A percentile compares a stretch with the other conserved stretches of the same genome.
phyloP scores from a whole-genome alignment of 2,329 filamentous ascomycete species.

The Talaromyces verruculosus region DNA sequence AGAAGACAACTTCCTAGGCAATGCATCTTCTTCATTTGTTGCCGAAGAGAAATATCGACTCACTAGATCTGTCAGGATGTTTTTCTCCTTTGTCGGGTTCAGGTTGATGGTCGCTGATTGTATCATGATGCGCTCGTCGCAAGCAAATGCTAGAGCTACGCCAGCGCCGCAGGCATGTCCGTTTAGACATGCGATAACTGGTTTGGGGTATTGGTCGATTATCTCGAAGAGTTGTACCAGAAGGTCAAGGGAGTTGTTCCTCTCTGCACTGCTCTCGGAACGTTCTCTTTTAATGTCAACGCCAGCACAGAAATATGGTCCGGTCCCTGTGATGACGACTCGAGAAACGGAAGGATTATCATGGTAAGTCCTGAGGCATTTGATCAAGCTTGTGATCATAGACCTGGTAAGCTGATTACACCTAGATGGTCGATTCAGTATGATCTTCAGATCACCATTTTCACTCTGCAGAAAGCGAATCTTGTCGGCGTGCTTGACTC shows the following conservation, averaged over 20 bases:
- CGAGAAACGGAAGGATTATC: conserved; percentile 34
- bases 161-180: conserved; percentile 48
- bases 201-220: conserved; percentile 43
- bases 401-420: conserved; percentile 42
- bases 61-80: conserved; percentile 41
- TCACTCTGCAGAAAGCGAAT: conserved; percentile 34
- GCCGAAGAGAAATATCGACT: conserved; percentile 40
- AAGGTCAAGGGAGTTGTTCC: conserved; percentile 22
- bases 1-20: conserved; percentile 40
- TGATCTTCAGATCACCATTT: conserved; percentile 31
- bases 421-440: conserved; percentile 39
- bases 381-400: conserved; percentile 39
- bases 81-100: conserved; percentile 43
- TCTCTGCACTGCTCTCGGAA: conserved; percentile 15
- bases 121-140: conserved; percentile 38
- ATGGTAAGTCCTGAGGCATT: conserved; percentile 28
- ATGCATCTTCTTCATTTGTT: conserved; percentile 32
- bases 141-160: conserved; percentile 46
- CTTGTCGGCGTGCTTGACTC: conserved; percentile 23
- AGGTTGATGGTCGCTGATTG: conserved; percentile 31
- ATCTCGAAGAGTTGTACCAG: conserved; percentile 37
- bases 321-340: conserved; percentile 38
- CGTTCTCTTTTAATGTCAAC: conserved; percentile 35
- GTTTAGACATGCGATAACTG: conserved; percentile 45
- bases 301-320: conserved; percentile 46